Conservation (phyloP, 2,329 filamentous ascomycete species). For the Paecilomyces sp. region DNA sequence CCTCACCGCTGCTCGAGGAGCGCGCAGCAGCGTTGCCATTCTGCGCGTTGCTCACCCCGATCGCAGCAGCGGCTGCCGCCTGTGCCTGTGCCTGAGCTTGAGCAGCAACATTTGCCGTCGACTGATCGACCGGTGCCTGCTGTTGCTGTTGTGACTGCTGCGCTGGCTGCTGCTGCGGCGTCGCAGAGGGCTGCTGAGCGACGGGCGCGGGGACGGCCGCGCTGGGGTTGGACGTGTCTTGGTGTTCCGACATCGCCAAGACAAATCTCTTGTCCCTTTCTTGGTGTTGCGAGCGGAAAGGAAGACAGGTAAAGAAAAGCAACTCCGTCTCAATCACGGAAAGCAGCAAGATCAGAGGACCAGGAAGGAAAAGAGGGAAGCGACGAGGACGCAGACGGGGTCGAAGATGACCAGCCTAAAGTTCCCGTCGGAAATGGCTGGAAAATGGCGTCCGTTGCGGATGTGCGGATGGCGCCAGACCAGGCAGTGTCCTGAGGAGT, state of each 20-base stretch:
- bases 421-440: background rate
- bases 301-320: slow-evolving; percentile 7
- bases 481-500: background rate
- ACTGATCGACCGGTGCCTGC: slow-evolving; percentile 2
- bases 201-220: slow-evolving; percentile 15
- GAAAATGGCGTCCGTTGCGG: background rate
- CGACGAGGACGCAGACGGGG: background rate
- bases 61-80: slow-evolving; percentile 28
- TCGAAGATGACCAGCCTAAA: background rate
- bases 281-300: slow-evolving; percentile 14
- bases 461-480: background rate
- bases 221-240: slow-evolving; percentile 20
- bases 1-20: slow-evolving; percentile 22
- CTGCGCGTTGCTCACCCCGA: slow-evolving; percentile 18
- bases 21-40: slow-evolving; percentile 17
- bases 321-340: slow-evolving; percentile 14
- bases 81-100: slow-evolving; percentile 4
- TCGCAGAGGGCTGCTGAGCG: slow-evolving; percentile 9
- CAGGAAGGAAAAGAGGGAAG: slow-evolving; percentile 4
- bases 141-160: slow-evolving; percentile 7
- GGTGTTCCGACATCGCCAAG: slow-evolving; percentile 36
- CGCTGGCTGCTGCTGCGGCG: slow-evolving; percentile 3
- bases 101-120: background rate
- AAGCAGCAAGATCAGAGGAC: slow-evolving; percentile 6
- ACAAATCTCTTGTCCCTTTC: slow-evolving; percentile 25